A percentile compares a stretch with the other conserved stretches of the same genome.
These are phyloP conservation scores for Citrullus colocynthis DNA, from an alignment of 306 rosid genomes.

Conservation along the genomic window DNA sequence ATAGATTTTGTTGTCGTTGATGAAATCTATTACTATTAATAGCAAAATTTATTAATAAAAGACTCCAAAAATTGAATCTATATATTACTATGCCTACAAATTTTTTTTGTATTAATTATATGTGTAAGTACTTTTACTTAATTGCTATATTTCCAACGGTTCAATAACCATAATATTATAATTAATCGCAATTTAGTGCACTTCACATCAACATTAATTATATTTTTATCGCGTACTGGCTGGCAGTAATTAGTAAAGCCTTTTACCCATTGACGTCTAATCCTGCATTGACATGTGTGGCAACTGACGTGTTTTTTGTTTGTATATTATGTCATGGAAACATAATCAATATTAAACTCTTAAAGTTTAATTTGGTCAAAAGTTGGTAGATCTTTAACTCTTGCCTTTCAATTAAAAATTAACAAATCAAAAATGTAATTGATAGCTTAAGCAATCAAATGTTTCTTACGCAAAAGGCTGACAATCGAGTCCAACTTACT, in stretches of 20 bases:
- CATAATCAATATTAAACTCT: neutral
- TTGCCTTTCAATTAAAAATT: neutral
- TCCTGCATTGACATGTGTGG: neutral
- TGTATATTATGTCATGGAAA: neutral
- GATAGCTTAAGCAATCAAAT: neutral
- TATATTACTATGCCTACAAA: too few relatives aligned
- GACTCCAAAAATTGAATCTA: neutral
- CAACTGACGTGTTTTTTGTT: neutral
- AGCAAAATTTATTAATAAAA: too few relatives aligned
- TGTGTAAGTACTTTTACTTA: too few relatives aligned
- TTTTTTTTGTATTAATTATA: too few relatives aligned
- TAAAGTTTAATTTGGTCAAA: neutral
- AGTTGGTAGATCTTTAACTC: neutral
- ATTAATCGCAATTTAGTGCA: neutral
- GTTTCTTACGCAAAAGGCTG: neutral
- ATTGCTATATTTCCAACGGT: too few relatives aligned
- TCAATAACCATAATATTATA: too few relatives aligned
- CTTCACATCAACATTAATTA: neutral
- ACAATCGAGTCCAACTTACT: too few relatives aligned
- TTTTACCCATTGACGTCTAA: neutral
- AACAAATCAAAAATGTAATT: neutral
- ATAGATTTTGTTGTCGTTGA: too few relatives aligned
- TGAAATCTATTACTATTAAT: too few relatives aligned
- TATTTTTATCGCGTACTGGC: neutral
- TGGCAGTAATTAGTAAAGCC: neutral